A percentile compares a stretch with the other conserved stretches of the same genome.
These are phyloP conservation scores for Cicer bijugum DNA, from an alignment of 306 rosid species.

Conservation along the genomic window DNA sequence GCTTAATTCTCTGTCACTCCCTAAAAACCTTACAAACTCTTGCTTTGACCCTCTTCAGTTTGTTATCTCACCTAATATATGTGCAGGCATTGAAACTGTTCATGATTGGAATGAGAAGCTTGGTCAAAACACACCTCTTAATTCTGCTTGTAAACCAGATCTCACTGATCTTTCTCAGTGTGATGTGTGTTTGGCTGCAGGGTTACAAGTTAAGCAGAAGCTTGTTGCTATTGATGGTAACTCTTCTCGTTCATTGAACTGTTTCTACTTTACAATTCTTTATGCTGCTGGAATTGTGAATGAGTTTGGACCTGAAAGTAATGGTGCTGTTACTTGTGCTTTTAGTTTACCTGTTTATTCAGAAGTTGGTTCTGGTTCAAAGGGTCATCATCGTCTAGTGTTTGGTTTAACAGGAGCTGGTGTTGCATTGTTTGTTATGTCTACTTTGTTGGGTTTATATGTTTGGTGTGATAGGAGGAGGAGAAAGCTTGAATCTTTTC, in stretches of 20 bases:
- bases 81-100: constrained; percentile 61
- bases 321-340: constrained; percentile 63
- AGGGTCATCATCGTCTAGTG: constrained; percentile 58
- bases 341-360: constrained; percentile 57
- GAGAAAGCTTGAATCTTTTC: constrained; percentile 42
- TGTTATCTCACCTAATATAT: constrained; percentile 57
- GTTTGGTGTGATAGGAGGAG: constrained; percentile 65
- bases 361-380: constrained; percentile 46
- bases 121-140: constrained; percentile 53
- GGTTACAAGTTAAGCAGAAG: constrained; percentile 43
- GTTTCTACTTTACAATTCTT: constrained; percentile 67
- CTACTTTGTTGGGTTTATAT: constrained; percentile 62
- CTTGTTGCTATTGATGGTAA: constrained; percentile 67
- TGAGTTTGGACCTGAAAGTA: constrained; percentile 75
- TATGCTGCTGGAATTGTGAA: constrained; percentile 92
- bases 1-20: constrained; percentile 57
- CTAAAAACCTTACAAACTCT: constrained; percentile 42
- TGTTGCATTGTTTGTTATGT: constrained; percentile 64
- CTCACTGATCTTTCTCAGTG: constrained; percentile 62
- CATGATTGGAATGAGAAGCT: constrained; percentile 64
- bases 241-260: constrained; percentile 53
- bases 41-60: constrained; percentile 73
- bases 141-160: constrained; percentile 64
- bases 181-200: constrained; percentile 68
- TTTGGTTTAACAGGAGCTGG: constrained; percentile 83